A percentile compares a stretch with the other conserved stretches of the same genome.
phyloP scores from a whole-genome alignment of 2,329 filamentous ascomycete species.

The Hypoxylon sp. region DNA sequence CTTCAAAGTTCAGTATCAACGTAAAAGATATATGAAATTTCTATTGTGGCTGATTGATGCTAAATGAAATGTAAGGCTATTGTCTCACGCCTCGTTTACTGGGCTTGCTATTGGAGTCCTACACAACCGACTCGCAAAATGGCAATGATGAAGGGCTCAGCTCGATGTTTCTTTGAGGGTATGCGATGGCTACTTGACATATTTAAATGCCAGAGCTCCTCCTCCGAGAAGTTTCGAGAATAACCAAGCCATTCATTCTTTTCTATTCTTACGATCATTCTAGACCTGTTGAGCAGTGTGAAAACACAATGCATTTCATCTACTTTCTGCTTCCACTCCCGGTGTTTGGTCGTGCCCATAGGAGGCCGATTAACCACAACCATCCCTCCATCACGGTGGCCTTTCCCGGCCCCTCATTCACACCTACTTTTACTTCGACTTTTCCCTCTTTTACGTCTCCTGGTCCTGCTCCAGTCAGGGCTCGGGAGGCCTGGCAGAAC shows the following conservation, averaged over 20 bases:
- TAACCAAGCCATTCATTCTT: not conserved
- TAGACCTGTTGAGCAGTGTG: not conserved
- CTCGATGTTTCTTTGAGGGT: not conserved
- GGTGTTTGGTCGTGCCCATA: not conserved
- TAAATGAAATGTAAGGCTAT: not conserved
- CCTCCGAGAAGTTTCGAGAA: not conserved
- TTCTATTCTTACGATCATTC: not conserved
- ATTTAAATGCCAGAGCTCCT: not conserved
- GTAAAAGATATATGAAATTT: not conserved
- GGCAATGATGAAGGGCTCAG: not conserved
- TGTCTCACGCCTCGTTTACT: not conserved
- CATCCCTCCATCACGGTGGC: not conserved
- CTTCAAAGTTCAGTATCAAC: not conserved
- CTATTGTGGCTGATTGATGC: not conserved
- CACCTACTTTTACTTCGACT: not conserved
- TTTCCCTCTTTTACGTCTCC: not conserved
- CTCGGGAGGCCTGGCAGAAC: not conserved
- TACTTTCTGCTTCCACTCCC: conserved; percentile 11
- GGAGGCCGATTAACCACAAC: not conserved
- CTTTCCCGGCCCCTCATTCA: not conserved
- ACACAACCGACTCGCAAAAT: not conserved
- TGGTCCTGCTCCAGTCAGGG: not conserved
- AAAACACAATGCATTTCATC: conserved; percentile 6
- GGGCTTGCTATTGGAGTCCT: not conserved
- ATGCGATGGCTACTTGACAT: not conserved